A percentile compares a stretch with the other conserved stretches of the same genome.
Conservation (phyloP, 257 asterid genomes). For the Scutellaria galericulata region DNA sequence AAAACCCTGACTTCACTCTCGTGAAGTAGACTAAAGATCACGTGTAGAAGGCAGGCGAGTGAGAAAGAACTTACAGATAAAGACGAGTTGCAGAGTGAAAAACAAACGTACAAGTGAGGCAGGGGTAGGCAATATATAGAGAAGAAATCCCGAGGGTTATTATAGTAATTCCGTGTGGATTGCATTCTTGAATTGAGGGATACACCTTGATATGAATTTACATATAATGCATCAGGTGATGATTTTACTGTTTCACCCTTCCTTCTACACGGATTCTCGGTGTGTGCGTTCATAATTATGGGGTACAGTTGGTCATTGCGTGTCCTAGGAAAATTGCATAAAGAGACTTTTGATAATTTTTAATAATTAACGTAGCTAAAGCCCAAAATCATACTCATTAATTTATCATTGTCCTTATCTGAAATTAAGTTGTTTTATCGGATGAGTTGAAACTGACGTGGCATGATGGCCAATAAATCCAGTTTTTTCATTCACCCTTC, state of each 20-base stretch:
- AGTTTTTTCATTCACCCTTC: not conserved
- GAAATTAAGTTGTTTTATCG: not conserved
- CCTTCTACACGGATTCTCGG: not conserved
- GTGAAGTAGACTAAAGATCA: slow-evolving; percentile 4
- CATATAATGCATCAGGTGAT: not conserved
- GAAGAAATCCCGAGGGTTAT: slow-evolving; percentile 12
- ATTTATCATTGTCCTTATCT: slow-evolving; percentile 28
- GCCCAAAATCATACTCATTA: not conserved
- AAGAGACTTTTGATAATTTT: not conserved
- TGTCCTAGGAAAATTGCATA: not conserved
- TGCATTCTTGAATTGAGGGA: not conserved
- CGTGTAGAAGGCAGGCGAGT: not conserved
- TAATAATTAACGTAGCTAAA: no score
- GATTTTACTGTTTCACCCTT: not conserved
- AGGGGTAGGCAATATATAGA: slow-evolving; percentile 23
- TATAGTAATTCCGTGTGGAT: slow-evolving; percentile 2
- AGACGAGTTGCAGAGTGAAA: slow-evolving; percentile 18
- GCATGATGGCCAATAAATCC: slow-evolving; percentile 17
- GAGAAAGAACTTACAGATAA: slow-evolving; percentile 22
- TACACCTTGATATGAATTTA: slow-evolving; percentile 2
- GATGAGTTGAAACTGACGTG: slow-evolving; percentile 25
- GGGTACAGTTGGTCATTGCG: not conserved
- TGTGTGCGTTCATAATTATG: not conserved
- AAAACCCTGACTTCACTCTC: not conserved
- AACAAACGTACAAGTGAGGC: not conserved